Percentiles rank a stretch among this genome's conserved stretches.
Conservation (phyloP, 352 stramenopile genomes). For the Plasmopara muralis region DNA sequence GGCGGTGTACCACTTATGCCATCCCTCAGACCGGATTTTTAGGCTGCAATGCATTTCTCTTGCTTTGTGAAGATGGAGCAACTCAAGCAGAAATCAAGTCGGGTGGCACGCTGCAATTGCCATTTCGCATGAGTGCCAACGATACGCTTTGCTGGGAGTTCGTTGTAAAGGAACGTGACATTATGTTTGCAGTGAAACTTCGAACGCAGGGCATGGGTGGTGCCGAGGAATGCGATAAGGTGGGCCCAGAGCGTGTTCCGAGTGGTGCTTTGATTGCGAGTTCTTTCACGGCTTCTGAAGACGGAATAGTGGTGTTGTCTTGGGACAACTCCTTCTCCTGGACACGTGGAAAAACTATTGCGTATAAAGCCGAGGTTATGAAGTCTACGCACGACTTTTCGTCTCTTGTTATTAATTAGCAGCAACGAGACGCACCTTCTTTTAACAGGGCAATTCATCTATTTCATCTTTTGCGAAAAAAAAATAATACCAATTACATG, state of each 20-base stretch:
- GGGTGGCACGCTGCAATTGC: slow-evolving; percentile 49
- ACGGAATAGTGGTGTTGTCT: slow-evolving; percentile 60
- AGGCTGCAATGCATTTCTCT: slow-evolving; percentile 47
- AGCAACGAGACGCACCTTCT: background rate
- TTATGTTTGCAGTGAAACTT: slow-evolving; percentile 65
- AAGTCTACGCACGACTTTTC: slow-evolving; percentile 22
- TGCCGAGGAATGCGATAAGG: slow-evolving; percentile 51
- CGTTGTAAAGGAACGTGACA: slow-evolving; percentile 52
- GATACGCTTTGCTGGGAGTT: slow-evolving; percentile 78
- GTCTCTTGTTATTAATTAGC: background rate
- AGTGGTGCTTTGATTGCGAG: slow-evolving; percentile 33
- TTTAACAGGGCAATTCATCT: no score
- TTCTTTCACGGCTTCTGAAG: slow-evolving; percentile 57
- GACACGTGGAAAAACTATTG: slow-evolving; percentile 56
- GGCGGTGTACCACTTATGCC: slow-evolving; percentile 39
- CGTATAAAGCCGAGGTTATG: slow-evolving; percentile 77
- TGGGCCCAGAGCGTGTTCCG: slow-evolving; percentile 33
- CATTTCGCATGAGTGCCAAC: slow-evolving; percentile 62
- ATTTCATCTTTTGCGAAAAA: background rate
- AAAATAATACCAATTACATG: background rate
- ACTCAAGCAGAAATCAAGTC: slow-evolving; percentile 62
- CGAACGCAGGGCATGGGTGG: slow-evolving; percentile 64
- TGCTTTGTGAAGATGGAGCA: slow-evolving; percentile 66
- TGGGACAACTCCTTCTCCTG: slow-evolving; percentile 75
- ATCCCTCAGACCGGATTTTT: slow-evolving; percentile 66